Evolutionary conservation across 2,329 filamentous ascomycete species (phyloP), one percentile per base, ranked within the genome.

Genomic region (Pseudocercospora macadamiae): DNA sequence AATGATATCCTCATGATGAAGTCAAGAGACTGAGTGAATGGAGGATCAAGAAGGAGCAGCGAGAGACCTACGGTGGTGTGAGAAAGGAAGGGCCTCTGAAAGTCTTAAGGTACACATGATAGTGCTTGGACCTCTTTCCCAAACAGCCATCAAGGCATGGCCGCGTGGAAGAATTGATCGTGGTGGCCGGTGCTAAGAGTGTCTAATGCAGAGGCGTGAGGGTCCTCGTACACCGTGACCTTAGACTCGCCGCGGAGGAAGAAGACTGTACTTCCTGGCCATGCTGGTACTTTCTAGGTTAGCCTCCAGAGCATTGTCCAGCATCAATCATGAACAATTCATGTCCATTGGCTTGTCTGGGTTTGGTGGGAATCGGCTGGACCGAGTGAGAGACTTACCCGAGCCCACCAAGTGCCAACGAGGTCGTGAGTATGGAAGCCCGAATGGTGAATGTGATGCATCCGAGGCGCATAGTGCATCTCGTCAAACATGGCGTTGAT

Each of bases 1-100:
- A n/a, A n/a, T n/a, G n/a, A 47, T 14, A 47, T 9, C 21, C 42
- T 18, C 42, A 47, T 47, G 42, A 47, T 47, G 42, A 16, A 47
- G 14, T 18, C 9, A 9, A 16, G 6, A 47, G 26, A 23, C 8
- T 14, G 23, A 14, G 26, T 14, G 19, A 25, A 23, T 47, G 23
- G 42, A 47, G 42, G 18, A 47, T n/a, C n/a, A n/a, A n/a, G n/a
- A 21, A 14, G 23, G 42, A 9, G 42, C 10, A 47, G 14, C n/a
- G 19, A 47, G 19, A 47, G 42, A 14, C n/a, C 26, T 18, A 23
- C 23, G 23, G 42, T 28, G 5, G 26, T 16, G 2, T 3, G n/a
- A 12, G 42, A 47, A n/a, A 6, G 23, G 19, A 23, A 47, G 42
- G 21, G 7, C 16, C 9, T 47, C 19, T 47, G 14, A n/a, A 14